These are phyloP conservation scores for Starmerella apicola DNA, from an alignment of 805 yeast genomes.

Conservation along the genomic window DNA sequence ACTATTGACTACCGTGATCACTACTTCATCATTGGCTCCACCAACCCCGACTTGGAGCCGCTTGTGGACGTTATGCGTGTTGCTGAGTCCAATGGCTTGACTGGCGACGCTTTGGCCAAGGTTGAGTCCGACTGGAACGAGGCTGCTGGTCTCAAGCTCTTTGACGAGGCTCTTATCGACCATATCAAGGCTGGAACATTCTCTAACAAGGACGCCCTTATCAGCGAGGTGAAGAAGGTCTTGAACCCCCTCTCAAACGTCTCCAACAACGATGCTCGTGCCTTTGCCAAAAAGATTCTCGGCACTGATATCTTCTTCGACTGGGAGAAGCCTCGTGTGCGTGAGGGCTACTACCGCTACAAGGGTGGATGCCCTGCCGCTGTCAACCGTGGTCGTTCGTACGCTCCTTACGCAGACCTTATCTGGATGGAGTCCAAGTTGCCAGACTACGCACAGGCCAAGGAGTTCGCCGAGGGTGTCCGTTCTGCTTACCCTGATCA, in stretches of 20 bases:
- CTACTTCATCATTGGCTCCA: conserved; percentile 78
- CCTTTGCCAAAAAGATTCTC: conserved; percentile 57
- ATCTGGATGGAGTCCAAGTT: conserved; percentile 97
- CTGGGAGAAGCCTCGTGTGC: conserved; percentile 90
- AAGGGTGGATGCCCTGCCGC: conserved; percentile 96
- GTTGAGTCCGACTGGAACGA: conserved; percentile 74
- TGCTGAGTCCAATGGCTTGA: conserved; percentile 65
- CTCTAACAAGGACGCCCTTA: conserved; percentile 49
- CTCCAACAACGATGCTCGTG: conserved; percentile 69
- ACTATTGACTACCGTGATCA: conserved; percentile 93
- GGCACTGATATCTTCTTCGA: conserved; percentile 66
- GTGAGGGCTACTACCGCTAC: conserved; percentile 96
- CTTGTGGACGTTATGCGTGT: conserved; percentile 65
- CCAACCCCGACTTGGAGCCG: conserved; percentile 69
- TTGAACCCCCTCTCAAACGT: conserved; percentile 66
- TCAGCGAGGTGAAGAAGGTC: conserved; percentile 50
- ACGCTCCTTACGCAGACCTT: conserved; percentile 87
- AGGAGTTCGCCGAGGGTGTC: conserved; percentile 89
- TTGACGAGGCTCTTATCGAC: conserved; percentile 83
- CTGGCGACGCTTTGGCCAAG: conserved; percentile 55
- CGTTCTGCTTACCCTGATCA: conserved; percentile 68
- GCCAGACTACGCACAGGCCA: conserved; percentile 88
- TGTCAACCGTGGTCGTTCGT: conserved; percentile 89
- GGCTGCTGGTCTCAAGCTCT: conserved; percentile 73
- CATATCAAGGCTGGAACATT: conserved; percentile 52